These are phyloP conservation scores for Gilbertella persicaria DNA, from an alignment of 371 early-diverging fungal species.

Conservation along the genomic window DNA sequence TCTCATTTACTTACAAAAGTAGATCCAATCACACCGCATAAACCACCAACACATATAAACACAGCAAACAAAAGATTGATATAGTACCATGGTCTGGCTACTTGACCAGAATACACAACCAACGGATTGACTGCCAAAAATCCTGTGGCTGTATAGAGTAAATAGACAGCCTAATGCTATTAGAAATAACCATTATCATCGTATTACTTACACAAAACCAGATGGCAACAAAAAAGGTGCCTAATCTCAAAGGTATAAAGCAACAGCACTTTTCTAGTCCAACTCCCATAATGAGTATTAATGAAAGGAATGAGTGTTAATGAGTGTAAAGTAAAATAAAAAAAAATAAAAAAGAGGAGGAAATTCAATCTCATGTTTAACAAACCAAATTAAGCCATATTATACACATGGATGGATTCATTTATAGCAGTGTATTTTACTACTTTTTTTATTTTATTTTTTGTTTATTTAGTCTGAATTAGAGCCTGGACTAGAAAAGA, in stretches of 20 bases:
- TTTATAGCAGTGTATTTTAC: no score
- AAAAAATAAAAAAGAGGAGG: no score
- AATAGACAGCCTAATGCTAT: conserved; percentile 20
- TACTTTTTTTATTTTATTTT: no score
- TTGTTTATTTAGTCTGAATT: no score
- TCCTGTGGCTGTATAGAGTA: conserved; percentile 28
- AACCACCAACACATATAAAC: conserved; percentile 24
- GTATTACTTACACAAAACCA: conserved; percentile 45
- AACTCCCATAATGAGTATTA: conserved; percentile 48
- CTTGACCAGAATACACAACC: conserved; percentile 28
- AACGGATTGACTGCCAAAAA: conserved; percentile 32
- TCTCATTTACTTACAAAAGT: conserved; percentile 17
- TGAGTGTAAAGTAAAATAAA: no score
- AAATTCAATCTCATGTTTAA: no score
- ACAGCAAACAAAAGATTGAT: conserved; percentile 24
- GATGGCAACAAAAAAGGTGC: conserved; percentile 47
- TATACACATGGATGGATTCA: no score
- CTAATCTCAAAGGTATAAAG: conserved; percentile 46
- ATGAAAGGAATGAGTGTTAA: no score
- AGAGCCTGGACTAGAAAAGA: no score
- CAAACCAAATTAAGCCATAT: no score
- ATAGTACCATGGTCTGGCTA: conserved; percentile 26
- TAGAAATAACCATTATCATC: not conserved
- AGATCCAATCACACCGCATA: conserved; percentile 27
- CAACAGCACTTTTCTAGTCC: conserved; percentile 53